phyloP scores from a whole-genome alignment of 441 rosid species.

The Theobroma grandiflorum region DNA sequence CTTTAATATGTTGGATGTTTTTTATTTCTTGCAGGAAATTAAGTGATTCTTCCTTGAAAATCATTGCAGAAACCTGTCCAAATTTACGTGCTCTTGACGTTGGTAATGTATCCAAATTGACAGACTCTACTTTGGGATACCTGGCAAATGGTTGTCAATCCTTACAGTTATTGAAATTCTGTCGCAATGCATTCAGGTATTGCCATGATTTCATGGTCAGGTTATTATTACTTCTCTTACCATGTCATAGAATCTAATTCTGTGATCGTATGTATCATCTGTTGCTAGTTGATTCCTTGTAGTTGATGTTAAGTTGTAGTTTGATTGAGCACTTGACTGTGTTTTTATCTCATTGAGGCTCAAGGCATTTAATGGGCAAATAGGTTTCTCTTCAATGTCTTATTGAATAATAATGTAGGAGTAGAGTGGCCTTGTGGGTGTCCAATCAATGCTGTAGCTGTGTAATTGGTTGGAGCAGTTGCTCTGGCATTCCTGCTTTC shows the following conservation, averaged over 20 bases:
- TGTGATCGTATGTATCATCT: not conserved
- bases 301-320: not conserved
- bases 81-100: conserved; percentile 65
- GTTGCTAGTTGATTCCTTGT: conserved; percentile 8
- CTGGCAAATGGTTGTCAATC: conserved; percentile 81
- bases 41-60: conserved; percentile 79
- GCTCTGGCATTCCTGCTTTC: not conserved
- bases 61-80: conserved; percentile 73
- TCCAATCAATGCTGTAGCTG: not conserved
- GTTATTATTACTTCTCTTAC: not conserved
- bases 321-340: not conserved
- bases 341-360: not conserved
- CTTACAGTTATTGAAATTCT: conserved; percentile 64
- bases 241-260: not conserved
- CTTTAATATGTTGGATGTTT: conserved; percentile 14
- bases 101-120: conserved; percentile 71
- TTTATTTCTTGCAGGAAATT: conserved; percentile 66
- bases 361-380: not conserved
- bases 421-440: not conserved
- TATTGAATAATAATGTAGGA: not conserved
- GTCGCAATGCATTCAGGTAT: conserved; percentile 79
- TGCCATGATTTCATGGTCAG: not conserved
- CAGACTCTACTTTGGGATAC: conserved; percentile 79
- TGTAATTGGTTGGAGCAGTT: not conserved
- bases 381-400: not conserved